phyloP scores from a whole-genome alignment of 345 rosid species.

The Garcia nutans region DNA sequence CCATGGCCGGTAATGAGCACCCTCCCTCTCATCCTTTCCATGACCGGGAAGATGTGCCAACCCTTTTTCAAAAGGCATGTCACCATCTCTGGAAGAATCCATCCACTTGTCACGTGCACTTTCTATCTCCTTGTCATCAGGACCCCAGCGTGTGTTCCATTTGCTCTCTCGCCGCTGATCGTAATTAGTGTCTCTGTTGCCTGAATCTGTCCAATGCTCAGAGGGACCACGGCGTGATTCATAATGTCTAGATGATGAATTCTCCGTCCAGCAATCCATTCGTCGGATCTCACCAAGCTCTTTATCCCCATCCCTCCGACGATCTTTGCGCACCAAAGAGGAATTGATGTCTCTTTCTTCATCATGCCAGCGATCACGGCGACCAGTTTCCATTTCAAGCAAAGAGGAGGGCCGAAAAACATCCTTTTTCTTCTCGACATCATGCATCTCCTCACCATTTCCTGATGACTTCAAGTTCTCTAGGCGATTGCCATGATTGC shows the following conservation, averaged over 20 bases:
- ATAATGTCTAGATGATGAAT: conserved; percentile 52
- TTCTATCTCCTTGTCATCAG: conserved; percentile 66
- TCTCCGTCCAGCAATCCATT: conserved; percentile 77
- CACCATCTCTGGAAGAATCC: conserved; percentile 69
- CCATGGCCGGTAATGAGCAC: conserved; percentile 76
- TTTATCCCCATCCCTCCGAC: conserved; percentile 82
- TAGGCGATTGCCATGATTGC: conserved; percentile 40
- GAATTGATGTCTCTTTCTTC: conserved; percentile 89
- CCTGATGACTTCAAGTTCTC: conserved; percentile 53
- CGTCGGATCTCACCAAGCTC: conserved; percentile 67
- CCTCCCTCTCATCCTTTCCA: conserved; percentile 63
- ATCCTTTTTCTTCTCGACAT: conserved; percentile 69
- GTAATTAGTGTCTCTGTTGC: conserved; percentile 62
- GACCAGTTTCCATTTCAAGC: conserved; percentile 70
- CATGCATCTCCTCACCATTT: conserved; percentile 58
- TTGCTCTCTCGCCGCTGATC: conserved; percentile 94
- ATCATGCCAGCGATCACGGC: conserved; percentile 90
- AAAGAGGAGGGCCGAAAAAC: conserved; percentile 72
- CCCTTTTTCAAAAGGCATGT: conserved; percentile 55
- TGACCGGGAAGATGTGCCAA: conserved; percentile 47
- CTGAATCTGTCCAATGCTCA: conserved; percentile 79
- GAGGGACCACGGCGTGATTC: conserved; percentile 72
- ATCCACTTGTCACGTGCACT: conserved; percentile 53
- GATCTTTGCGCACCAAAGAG: conserved; percentile 53
- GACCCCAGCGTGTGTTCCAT: conserved; percentile 99